These are phyloP conservation scores for Pseudohyphozyma bogoriensis DNA, from an alignment of 768 basidiomycete genomes.

Conservation along the genomic window DNA sequence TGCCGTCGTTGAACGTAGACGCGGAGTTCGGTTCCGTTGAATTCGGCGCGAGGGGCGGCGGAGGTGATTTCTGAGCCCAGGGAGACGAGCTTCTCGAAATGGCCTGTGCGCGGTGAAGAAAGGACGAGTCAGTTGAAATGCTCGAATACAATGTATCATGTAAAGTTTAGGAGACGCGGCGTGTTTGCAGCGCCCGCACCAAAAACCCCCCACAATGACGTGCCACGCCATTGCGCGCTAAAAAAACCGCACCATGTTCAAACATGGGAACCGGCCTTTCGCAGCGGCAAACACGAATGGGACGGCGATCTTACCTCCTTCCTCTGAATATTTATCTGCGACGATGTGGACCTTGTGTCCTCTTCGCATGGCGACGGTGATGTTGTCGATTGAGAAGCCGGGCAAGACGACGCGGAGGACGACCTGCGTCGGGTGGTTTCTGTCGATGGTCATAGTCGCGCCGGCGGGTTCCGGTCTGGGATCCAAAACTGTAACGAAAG, in stretches of 20 bases:
- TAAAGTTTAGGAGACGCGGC: too few species aligned
- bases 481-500: slow-evolving; percentile 11
- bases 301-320: slow-evolving; percentile 12
- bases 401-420: slow-evolving; percentile 22
- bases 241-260: too few species aligned
- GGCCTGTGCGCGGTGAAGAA: slow-evolving; percentile 11
- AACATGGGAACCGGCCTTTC: background rate
- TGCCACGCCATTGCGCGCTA: too few species aligned
- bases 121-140: background rate
- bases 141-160: too few species aligned
- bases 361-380: slow-evolving; percentile 30
- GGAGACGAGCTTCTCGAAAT: slow-evolving; percentile 25
- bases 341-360: slow-evolving; percentile 28
- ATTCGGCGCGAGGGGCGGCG: slow-evolving; percentile 19
- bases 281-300: background rate
- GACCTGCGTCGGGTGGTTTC: slow-evolving; percentile 8
- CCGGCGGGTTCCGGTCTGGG: slow-evolving; percentile 22
- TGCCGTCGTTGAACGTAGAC: slow-evolving; percentile 8
- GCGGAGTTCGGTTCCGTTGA: slow-evolving; percentile 17
- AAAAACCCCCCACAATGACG: background rate
- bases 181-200: background rate
- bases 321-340: slow-evolving; percentile 26
- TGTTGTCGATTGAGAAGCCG: slow-evolving; percentile 27
- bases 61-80: slow-evolving; percentile 15
- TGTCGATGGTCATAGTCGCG: slow-evolving; percentile 15